Evolutionary conservation across 768 basidiomycete genomes (phyloP), one percentile per base, ranked within the genome.

Genomic region (Boletus pseudo-olivaceus): DNA sequence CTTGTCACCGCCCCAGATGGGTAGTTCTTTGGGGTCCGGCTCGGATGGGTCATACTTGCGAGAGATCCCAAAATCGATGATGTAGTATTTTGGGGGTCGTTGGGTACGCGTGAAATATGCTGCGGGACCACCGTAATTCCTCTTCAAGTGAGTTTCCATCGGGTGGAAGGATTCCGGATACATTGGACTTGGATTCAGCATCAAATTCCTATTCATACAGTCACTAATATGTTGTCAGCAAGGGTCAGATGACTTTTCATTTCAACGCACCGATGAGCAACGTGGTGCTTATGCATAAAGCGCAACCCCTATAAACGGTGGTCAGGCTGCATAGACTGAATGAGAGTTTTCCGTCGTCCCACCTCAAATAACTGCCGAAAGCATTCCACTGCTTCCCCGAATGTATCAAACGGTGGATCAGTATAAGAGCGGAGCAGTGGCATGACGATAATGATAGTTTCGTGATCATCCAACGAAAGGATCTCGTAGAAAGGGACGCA

Each of bases 1-100:
- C 47, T 70, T 71, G 59, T 82, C 79, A 3, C 72, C 77, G 0
- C 77, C 79, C 8, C 58, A 56, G 2, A 75, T 63, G 0, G 72
- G 67, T 6, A 55, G 40, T 30, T 69, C 72, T 0, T 55, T 56
- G 0, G 74, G 72, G 0, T 61, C 44, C 1, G 60, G 52, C 6
- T 71, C 60, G 0, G 62, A 45, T 0, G 72, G 67, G 1, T 54
- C 60, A 41, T 70, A 76, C 2, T 46, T 58, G 0, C 64, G 61
- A 15, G 75, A 74, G 1, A 75, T 38, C 1, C 72, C 73, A 12
- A 75, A 74, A 39, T 75, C 74, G 29, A 74, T 72, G 40, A 73
- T 49, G 39, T 63, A 72, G 49, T 75, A 75, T 43, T 66, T 70
- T 0, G 59, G 57, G 0, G 72, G 70, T 2, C 55, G 54, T 12